Conservation (phyloP, 2,329 filamentous ascomycete species). For the Raffaelea ambrosiae region DNA sequence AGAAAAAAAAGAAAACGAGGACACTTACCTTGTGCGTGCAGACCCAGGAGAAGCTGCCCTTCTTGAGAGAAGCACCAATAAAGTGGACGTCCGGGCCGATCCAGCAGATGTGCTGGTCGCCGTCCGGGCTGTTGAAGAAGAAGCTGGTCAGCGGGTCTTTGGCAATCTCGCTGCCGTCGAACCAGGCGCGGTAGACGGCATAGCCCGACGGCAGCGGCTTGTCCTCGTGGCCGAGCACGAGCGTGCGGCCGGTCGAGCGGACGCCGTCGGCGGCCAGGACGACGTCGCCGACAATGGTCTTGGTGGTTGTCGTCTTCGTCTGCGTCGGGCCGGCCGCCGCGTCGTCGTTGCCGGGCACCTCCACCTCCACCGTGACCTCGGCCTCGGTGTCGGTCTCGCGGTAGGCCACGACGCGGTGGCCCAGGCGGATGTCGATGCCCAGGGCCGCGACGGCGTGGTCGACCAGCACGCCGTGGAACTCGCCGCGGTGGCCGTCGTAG, state of each 20-base stretch:
- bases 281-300: constrained; percentile 25
- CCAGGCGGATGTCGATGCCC: constrained; percentile 43
- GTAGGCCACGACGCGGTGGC: constrained; percentile 38
- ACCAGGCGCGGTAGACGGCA: constrained; percentile 39
- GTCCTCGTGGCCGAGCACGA: constrained; percentile 34
- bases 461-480: constrained; percentile 41
- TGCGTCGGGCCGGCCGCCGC: too few species aligned
- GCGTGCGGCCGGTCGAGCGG: constrained; percentile 34
- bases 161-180: constrained; percentile 15
- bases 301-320: too few species aligned
- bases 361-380: constrained; percentile 36
- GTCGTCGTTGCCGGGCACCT: not conserved
- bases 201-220: constrained; percentile 34
- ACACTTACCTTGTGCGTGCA: constrained; percentile 32
- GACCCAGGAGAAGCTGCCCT: constrained; percentile 46
- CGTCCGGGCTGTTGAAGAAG: constrained; percentile 19
- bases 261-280: constrained; percentile 43
- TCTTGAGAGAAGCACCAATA: constrained; percentile 43
- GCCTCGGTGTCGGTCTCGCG: constrained; percentile 38
- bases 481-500: constrained; percentile 46
- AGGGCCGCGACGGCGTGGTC: constrained; percentile 39
- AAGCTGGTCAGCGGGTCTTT: constrained; percentile 14
- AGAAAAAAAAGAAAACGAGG: not conserved
- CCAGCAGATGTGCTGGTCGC: constrained; percentile 44
- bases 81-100: constrained; percentile 44